Percentiles rank a stretch among this genome's conserved stretches.
These are phyloP conservation scores for Phytomonas francai DNA, from an alignment of 208 protist species.

Conservation along the genomic window DNA sequence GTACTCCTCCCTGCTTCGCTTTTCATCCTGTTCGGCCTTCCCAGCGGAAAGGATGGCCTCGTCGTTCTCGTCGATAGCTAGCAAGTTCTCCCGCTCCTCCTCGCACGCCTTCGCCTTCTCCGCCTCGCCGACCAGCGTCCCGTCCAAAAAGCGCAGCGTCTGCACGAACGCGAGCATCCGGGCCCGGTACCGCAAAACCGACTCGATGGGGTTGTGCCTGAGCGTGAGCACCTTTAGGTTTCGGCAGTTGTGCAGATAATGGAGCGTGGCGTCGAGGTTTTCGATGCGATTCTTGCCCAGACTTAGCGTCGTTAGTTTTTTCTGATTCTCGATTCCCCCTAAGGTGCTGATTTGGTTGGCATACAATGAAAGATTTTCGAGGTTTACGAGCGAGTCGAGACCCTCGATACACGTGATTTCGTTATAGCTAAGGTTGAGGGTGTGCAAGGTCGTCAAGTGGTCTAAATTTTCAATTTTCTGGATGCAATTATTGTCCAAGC, in stretches of 20 bases:
- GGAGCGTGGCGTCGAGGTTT: constrained; percentile 74
- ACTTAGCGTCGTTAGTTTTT: constrained; percentile 80
- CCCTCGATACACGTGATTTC: constrained; percentile 88
- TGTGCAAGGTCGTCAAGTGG: constrained; percentile 71
- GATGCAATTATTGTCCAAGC: constrained; percentile 95
- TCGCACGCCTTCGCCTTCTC: constrained; percentile 55
- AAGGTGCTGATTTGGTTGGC: constrained; percentile 78
- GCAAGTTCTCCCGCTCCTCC: constrained; percentile 73
- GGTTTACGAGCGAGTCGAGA: constrained; percentile 68
- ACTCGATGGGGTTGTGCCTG: constrained; percentile 53
- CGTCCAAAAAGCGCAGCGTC: constrained; percentile 64
- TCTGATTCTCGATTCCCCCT: constrained; percentile 57
- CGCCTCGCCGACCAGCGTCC: constrained; percentile 25
- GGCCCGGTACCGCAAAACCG: constrained; percentile 47
- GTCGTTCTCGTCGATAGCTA: constrained; percentile 78
- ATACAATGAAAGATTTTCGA: constrained; percentile 87
- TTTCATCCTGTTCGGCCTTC: constrained; percentile 35
- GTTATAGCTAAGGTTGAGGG: constrained; percentile 93
- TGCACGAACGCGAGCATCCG: constrained; percentile 71
- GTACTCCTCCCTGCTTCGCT: constrained; percentile 38
- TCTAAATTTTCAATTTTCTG: constrained; percentile 85
- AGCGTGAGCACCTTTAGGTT: constrained; percentile 83
- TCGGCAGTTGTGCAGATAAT: constrained; percentile 67
- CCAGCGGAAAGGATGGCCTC: constrained; percentile 24
- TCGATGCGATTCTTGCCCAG: constrained; percentile 91